phyloP scores from a whole-genome alignment of 139 green algal species.

The Pseudopediastrum boryanum region DNA sequence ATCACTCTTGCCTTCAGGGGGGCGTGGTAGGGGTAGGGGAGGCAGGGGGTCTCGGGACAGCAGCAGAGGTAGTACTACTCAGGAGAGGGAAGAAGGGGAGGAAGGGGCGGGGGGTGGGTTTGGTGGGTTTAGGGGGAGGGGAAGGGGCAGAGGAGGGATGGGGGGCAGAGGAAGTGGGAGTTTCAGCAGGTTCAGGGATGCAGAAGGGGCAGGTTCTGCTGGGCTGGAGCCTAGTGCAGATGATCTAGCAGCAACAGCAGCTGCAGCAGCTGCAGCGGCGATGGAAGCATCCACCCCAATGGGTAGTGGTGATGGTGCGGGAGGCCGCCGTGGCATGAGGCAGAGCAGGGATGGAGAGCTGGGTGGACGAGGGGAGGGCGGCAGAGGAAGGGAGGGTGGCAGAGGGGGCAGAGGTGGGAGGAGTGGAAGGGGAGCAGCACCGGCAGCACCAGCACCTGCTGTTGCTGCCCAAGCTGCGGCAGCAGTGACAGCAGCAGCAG shows the following conservation, averaged over 20 bases:
- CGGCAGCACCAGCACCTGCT: constrained; percentile 11
- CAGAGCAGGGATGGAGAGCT: background rate
- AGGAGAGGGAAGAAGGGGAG: constrained; percentile 4
- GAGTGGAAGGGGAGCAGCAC: background rate
- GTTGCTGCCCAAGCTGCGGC: constrained; percentile 5
- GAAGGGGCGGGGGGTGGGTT: background rate
- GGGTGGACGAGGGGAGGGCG: background rate
- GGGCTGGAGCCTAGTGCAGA: background rate
- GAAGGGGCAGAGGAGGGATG: background rate
- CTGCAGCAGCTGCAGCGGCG: too few relatives aligned
- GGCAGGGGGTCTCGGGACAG: background rate
- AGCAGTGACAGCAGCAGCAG: background rate
- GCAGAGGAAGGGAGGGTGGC: background rate
- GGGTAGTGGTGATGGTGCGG: too few relatives aligned
- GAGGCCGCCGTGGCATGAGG: too few relatives aligned
- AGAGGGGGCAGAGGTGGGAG: background rate
- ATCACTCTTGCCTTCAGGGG: too few relatives aligned
- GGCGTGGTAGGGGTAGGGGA: too few relatives aligned
- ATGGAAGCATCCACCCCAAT: too few relatives aligned
- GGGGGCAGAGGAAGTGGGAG: background rate
- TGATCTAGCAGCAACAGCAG: background rate
- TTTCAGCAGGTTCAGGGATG: background rate
- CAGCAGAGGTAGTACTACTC: background rate
- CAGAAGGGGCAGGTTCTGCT: background rate
- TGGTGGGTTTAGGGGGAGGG: too few relatives aligned